Percentiles rank a stretch among this genome's conserved stretches.
Conservation (phyloP, 2,329 filamentous ascomycete species). For the Sphaerulina populicola region DNA sequence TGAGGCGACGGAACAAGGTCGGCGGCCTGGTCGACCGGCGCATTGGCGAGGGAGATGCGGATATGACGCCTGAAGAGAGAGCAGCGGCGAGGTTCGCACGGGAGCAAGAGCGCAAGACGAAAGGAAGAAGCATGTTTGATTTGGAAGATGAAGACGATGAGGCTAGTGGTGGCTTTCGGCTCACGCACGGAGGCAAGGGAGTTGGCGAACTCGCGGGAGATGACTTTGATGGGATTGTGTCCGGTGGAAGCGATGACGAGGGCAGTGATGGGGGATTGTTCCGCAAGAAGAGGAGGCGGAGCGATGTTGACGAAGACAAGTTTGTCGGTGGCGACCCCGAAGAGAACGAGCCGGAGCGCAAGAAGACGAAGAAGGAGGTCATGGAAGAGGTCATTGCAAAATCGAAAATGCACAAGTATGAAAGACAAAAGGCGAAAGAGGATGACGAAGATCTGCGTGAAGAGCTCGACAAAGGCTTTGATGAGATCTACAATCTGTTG, state of each 20-base stretch:
- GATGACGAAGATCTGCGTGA: conserved; percentile 82
- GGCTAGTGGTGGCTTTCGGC: conserved; percentile 33
- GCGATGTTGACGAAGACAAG: conserved; percentile 51
- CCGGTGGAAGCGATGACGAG: conserved; percentile 28
- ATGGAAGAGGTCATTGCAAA: conserved; percentile 98
- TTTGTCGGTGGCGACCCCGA: conserved; percentile 44
- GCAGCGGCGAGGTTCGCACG: conserved; percentile 83
- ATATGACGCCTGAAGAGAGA: conserved; percentile 86
- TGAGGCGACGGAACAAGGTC: conserved; percentile 81
- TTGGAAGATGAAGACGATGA: conserved; percentile 72
- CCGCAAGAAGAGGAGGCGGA: conserved; percentile 37
- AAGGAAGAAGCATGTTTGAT: conserved; percentile 76
- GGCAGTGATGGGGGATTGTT: conserved; percentile 34
- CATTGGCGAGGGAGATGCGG: conserved; percentile 91
- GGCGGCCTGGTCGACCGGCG: conserved; percentile 87
- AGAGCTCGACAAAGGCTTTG: conserved; percentile 75
- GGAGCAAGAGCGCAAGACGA: conserved; percentile 73
- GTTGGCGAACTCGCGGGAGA: conserved; percentile 71
- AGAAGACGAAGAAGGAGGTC: conserved; percentile 92
- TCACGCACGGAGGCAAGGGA: conserved; percentile 68
- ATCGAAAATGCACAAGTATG: conserved; percentile 90
- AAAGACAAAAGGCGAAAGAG: conserved; percentile 84
- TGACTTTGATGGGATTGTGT: conserved; percentile 48
- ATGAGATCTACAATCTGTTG: conserved; percentile 65
- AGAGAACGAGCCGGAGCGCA: conserved; percentile 62